Conservation (phyloP, 371 early-diverging fungal species). For the Amoeboaphelidium protococcarum region DNA sequence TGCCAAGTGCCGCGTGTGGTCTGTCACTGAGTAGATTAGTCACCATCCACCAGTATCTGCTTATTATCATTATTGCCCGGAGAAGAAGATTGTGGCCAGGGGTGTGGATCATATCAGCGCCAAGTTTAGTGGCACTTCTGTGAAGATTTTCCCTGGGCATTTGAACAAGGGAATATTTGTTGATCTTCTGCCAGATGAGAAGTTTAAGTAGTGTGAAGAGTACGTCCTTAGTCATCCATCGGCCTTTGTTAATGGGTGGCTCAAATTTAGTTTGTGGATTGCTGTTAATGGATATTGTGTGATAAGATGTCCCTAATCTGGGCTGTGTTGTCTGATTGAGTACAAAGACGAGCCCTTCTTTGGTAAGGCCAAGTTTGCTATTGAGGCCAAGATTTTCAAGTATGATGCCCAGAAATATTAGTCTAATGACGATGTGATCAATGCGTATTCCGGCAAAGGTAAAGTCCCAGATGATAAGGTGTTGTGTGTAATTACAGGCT, state of each 20-base stretch:
- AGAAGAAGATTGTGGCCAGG: slow-evolving; percentile 17
- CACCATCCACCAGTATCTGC: slow-evolving; percentile 34
- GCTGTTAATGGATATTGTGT: slow-evolving; percentile 12
- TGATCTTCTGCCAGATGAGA: slow-evolving; percentile 14
- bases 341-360: slow-evolving; percentile 27
- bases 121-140: slow-evolving; percentile 25
- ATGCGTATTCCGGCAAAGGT: slow-evolving; percentile 10
- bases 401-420: slow-evolving; percentile 15
- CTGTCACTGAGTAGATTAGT: slow-evolving; percentile 26
- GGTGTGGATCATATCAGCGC: slow-evolving; percentile 28
- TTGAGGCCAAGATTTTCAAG: slow-evolving; percentile 21
- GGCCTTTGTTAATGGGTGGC: slow-evolving; percentile 19
- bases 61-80: slow-evolving; percentile 17
- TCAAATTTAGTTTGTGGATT: slow-evolving; percentile 16
- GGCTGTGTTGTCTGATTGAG: slow-evolving; percentile 17
- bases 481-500: slow-evolving; percentile 23
- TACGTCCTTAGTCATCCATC: slow-evolving; percentile 19
- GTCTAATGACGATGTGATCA: slow-evolving; percentile 7
- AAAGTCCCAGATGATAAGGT: slow-evolving; percentile 17
- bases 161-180: slow-evolving; percentile 26
- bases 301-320: slow-evolving; percentile 17
- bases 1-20: slow-evolving; percentile 13
- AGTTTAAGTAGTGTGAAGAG: slow-evolving; percentile 18
- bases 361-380: slow-evolving; percentile 17
- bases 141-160: slow-evolving; percentile 20